A percentile compares a stretch with the other conserved stretches of the same genome.
Conservation (phyloP, 139 green algal species). For the Picochlorum sp. region DNA sequence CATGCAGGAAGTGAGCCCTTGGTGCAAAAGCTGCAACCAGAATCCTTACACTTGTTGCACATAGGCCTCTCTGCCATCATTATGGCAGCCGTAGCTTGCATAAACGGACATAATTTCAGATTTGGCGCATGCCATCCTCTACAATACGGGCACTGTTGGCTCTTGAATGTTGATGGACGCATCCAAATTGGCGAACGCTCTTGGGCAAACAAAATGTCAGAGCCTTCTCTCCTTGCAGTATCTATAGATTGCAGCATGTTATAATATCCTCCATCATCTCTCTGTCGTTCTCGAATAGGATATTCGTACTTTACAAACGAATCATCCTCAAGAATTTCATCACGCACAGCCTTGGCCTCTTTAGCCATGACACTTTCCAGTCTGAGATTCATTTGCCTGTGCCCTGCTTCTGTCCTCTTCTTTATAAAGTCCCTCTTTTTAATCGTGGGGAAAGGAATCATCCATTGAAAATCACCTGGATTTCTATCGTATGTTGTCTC, state of each 20-base stretch:
- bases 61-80: not conserved
- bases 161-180: not conserved
- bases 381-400: too few relatives aligned
- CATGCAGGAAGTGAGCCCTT: not conserved
- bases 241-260: too few relatives aligned
- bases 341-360: too few relatives aligned
- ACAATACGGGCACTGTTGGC: not conserved
- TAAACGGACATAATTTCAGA: constrained; percentile 11
- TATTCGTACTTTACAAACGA: too few relatives aligned
- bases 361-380: too few relatives aligned
- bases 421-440: too few relatives aligned
- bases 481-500: too few relatives aligned
- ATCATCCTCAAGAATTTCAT: too few relatives aligned
- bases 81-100: constrained; percentile 19
- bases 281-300: not conserved
- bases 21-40: constrained; percentile 14
- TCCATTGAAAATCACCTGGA: too few relatives aligned
- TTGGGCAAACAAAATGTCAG: not conserved
- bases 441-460: too few relatives aligned
- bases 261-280: not conserved
- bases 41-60: constrained; percentile 10
- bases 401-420: too few relatives aligned
- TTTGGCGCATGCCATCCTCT: not conserved
- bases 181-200: not conserved
- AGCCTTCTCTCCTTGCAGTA: not conserved